These are phyloP conservation scores for Diaporthe destruens DNA, from an alignment of 2,329 filamentous ascomycete genomes.

Conservation along the genomic window DNA sequence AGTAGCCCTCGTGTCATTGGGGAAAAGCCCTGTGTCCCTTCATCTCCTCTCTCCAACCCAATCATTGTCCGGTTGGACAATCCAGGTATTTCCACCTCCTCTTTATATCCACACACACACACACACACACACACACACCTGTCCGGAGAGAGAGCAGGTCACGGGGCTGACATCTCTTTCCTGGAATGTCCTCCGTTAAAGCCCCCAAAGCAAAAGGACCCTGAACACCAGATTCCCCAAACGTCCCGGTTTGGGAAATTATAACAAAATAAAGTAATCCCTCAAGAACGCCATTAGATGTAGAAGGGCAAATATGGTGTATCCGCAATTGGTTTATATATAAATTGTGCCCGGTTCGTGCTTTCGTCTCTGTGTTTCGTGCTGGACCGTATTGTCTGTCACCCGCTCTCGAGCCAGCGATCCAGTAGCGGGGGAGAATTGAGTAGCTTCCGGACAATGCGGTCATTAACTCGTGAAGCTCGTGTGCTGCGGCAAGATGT, in stretches of 20 bases:
- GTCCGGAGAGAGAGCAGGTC: conserved; percentile 22
- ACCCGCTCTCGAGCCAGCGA: conserved; percentile 27
- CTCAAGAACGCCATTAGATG: conserved; percentile 39
- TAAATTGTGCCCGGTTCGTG: conserved; percentile 39
- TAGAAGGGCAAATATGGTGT: conserved; percentile 27
- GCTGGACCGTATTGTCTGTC: conserved; percentile 38
- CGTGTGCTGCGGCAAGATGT: conserved; percentile 25
- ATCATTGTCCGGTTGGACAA: background rate
- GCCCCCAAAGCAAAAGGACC: conserved; percentile 34
- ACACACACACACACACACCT: background rate
- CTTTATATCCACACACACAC: background rate
- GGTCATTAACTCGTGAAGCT: conserved; percentile 39
- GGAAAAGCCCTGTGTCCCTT: background rate
- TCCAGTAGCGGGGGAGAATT: conserved; percentile 21
- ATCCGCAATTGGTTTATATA: conserved; percentile 31
- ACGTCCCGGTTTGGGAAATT: conserved; percentile 31
- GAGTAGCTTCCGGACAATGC: conserved; percentile 36
- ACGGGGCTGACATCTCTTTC: conserved; percentile 22
- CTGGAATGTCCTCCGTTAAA: conserved; percentile 5
- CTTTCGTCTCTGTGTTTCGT: conserved; percentile 40
- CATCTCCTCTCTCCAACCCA: background rate
- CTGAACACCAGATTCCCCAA: conserved; percentile 29
- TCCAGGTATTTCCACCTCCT: background rate
- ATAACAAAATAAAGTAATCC: conserved; percentile 9
- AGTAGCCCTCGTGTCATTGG: conserved; percentile 23